Evolutionary conservation across 352 stramenopile species (phyloP), one percentile per base, ranked within the genome.

Genomic region (Halophytophthora batemanensis): DNA sequence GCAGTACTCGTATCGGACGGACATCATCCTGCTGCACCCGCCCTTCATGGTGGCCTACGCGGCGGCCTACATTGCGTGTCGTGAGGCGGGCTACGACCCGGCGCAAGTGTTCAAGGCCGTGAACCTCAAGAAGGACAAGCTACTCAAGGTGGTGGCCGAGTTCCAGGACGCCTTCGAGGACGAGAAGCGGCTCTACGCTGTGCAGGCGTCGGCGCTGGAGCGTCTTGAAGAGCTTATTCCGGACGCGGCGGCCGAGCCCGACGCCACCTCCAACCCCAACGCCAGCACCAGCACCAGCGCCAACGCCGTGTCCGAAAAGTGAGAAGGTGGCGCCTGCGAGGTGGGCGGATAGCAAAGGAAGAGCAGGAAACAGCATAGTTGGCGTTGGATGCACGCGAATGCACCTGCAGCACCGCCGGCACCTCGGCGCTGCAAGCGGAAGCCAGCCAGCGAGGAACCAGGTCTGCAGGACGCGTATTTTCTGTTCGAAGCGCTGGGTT

Each of bases 41-140:
- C 82, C 84, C 19, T 95, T 95, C 59, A 90, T 95, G 80, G 76
- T 95, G n/a, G 85, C 85, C 22, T 90, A 92, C 56, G 85, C 85
- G 0, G 80, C 78, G 1, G 76, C 72, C 1, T 92, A 89, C 56
- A 90, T 95, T 48, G 76, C 82, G 19, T 86, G 80, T 46, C 56
- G 83, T 11, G 81, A 93, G 43, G 74, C 82, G 8, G 80, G 77
- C 23, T 95, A 92, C 56, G 71, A 95, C 58, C 76, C 78, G 11
- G 66, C 67, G 15, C 70, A 90, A 35, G 81, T 93, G 56, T 92
- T 95, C 60, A 50, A 77, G 14, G 69, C 37, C 17, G 75, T 93
- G 18, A 95, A 95, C 54, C 74, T 95, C 45, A 95, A 93, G 64
- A 80, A 77, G 38, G 82, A 92, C 7, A 53, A 87, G 39, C 57